Percentiles rank a stretch among this genome's conserved stretches.
phyloP scores from a whole-genome alignment of 345 rosid species.

The Eucalyptus erythrocorys region DNA sequence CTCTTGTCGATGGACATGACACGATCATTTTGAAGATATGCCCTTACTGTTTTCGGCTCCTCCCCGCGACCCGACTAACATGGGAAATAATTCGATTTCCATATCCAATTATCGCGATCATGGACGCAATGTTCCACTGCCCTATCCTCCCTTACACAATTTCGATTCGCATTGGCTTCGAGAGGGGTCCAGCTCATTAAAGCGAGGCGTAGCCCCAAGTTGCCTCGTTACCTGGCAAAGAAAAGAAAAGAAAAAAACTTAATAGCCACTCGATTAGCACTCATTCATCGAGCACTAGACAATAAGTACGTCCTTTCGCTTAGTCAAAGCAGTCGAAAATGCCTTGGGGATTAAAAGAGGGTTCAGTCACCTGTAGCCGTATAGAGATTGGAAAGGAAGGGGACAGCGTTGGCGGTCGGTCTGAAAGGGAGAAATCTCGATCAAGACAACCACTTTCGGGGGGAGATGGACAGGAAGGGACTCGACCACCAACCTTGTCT shows the following conservation, averaged over 20 bases:
- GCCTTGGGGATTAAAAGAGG: not conserved
- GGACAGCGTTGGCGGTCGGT: slow-evolving; percentile 3
- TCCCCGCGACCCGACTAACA: not conserved
- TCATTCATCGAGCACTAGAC: not conserved
- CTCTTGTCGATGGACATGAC: not conserved
- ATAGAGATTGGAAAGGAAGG: not conserved
- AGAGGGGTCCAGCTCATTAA: slow-evolving; percentile 4
- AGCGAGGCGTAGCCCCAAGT: not conserved
- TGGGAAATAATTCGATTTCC: not conserved
- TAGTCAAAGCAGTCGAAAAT: not conserved
- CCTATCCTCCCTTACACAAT: not conserved
- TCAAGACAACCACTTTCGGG: not conserved
- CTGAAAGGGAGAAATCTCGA: not conserved
- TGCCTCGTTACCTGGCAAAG: not conserved
- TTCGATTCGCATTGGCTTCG: not conserved
- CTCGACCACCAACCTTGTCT: not conserved
- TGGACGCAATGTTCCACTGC: not conserved
- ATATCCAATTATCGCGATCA: not conserved
- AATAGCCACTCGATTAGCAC: not conserved
- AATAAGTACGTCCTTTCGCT: not conserved
- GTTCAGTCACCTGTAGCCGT: not conserved
- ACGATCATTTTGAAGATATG: not conserved
- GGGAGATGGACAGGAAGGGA: not conserved
- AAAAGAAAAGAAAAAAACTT: not conserved
- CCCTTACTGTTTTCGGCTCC: not conserved